Conservation (phyloP, 1,139 yeast species). For the Starmera stellimalicola region DNA sequence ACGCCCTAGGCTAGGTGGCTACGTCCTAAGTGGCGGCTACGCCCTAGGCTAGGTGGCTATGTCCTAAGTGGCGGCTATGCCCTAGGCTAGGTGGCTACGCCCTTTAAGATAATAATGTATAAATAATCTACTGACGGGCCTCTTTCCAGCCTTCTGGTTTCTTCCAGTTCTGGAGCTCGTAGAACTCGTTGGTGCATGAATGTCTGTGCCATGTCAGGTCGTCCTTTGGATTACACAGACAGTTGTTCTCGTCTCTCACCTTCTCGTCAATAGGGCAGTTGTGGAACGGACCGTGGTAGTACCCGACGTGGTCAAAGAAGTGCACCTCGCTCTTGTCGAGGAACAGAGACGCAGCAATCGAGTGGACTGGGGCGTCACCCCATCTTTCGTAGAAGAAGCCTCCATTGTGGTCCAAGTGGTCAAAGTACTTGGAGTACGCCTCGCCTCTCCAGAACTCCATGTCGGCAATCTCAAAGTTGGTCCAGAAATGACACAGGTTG, state of each 20-base stretch:
- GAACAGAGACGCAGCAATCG: constrained; percentile 71
- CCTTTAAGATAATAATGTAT: too few species aligned
- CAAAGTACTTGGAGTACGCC: constrained; percentile 61
- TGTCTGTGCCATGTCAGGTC: constrained; percentile 77
- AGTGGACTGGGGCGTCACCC: constrained; percentile 95
- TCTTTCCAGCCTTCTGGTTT: constrained; percentile 77
- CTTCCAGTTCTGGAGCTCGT: constrained; percentile 47
- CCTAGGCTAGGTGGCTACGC: too few species aligned
- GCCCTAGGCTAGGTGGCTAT: too few species aligned
- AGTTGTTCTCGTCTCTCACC: constrained; percentile 43
- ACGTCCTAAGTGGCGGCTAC: too few species aligned
- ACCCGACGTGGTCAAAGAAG: constrained; percentile 76
- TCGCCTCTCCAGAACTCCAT: constrained; percentile 67
- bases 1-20: too few species aligned
- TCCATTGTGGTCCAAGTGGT: constrained; percentile 64
- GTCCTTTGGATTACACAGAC: constrained; percentile 64
- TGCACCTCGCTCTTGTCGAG: constrained; percentile 59
- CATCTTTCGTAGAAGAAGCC: constrained; percentile 92
- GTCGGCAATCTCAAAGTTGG: constrained; percentile 80
- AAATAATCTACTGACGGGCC: too few species aligned
- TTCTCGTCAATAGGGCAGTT: constrained; percentile 69
- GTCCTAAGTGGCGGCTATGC: too few species aligned
- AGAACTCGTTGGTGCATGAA: constrained; percentile 74
- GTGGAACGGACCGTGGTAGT: constrained; percentile 72
- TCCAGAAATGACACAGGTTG: constrained; percentile 87